These are phyloP conservation scores for Acanthamoeba castellanii DNA, from an alignment of 208 protist species.

Conservation along the genomic window DNA sequence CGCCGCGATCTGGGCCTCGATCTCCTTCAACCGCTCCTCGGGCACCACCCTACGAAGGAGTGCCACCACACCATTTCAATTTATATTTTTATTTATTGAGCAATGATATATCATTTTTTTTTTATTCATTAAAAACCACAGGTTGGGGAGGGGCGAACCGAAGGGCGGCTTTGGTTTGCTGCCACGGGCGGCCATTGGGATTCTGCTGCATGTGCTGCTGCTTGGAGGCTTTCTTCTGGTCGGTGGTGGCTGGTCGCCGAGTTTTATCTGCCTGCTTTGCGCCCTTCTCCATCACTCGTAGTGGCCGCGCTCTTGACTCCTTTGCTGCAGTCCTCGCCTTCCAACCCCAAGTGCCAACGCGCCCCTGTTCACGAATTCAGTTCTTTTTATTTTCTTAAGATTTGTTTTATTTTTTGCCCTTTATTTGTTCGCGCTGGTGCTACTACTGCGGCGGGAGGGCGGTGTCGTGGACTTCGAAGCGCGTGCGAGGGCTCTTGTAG, in stretches of 20 bases:
- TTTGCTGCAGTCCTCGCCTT: too few relatives aligned
- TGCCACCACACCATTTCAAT: background rate
- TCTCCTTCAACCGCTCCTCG: background rate
- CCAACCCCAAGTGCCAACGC: too few relatives aligned
- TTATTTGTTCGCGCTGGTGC: background rate
- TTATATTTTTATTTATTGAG: background rate
- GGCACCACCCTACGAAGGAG: background rate
- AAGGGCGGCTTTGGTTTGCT: slow-evolving; percentile 22
- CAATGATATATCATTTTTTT: background rate
- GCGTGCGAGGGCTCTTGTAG: slow-evolving; percentile 58
- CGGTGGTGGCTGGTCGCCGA: background rate
- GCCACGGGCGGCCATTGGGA: background rate
- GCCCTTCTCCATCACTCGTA: too few relatives aligned
- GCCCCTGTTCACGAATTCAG: too few relatives aligned
- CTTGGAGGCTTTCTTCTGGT: background rate
- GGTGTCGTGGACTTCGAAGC: slow-evolving; percentile 60
- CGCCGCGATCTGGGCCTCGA: slow-evolving; percentile 33
- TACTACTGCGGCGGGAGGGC: background rate
- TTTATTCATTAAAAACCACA: background rate
- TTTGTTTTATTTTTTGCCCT: background rate
- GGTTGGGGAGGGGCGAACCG: background rate
- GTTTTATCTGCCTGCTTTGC: too few relatives aligned
- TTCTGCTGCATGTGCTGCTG: background rate
- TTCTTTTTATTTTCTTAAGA: background rate
- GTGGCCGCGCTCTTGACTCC: too few relatives aligned